Base-by-base conservation (phyloP, 495 filamentous ascomycete species). In the Penicillium dipodomyicola region DNA sequence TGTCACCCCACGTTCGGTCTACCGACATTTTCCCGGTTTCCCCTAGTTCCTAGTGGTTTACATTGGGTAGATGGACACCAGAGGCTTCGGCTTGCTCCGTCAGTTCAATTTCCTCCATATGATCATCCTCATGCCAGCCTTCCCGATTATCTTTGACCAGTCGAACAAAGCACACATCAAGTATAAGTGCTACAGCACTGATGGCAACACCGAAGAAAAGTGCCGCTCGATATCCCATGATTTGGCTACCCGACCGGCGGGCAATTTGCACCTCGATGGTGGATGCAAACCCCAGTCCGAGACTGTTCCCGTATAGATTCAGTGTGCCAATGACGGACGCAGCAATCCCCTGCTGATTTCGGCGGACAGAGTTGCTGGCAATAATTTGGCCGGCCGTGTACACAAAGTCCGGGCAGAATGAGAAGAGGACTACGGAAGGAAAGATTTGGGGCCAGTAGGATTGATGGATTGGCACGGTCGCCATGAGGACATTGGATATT, bases 361-460 rank as follows among this genome's bases (percentile, higher is more conserved):
- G 61, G 15, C 66, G 67, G 11, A 82, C 80, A 0, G 68, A 70
- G 51, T 82, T 82, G 47, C 77, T 81, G 6, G 78, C 80, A 54
- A 83, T 81, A 44, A 83, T 81, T 52, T 82, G 79, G 0, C 75
- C 77, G 10, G 77, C 78, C 0, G 76, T 79, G 49, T 75, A 80
- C 29, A 79, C 72, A 4, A 83, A 71, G 58, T 83, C 80, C 0
- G 78, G 77, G 59, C 74, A 78, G 40, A 81, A 72, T 0, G 72
- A 63, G 47, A 73, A 67, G 4, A 82, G 58, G 4, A 81, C 49
- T 6, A 71, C 71, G 6, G 77, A 78, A 1, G 77, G 78, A 57
- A 83, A 83, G 0, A 77, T 62, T 44, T 77, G 76, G 0, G 74
- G 68, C 79, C 79, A 82, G 65, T 81, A 82, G 3, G 57, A 68